These are phyloP conservation scores for Saccharomycopsis sp. DNA, from an alignment of 805 yeast species.

Conservation along the genomic window DNA sequence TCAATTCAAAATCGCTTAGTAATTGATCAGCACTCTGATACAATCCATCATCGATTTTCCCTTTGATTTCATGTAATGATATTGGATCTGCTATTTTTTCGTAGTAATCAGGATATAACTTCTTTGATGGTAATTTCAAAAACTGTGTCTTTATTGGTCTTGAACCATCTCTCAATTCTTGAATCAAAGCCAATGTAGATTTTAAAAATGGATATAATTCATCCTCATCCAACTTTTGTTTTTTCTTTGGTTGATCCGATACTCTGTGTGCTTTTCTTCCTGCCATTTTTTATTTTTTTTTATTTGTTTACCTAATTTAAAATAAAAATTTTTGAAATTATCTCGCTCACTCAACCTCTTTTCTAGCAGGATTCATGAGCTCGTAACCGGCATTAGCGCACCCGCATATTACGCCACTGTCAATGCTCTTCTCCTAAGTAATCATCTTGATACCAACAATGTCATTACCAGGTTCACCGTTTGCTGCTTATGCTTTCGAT, in stretches of 20 bases:
- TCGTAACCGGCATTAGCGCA: no score
- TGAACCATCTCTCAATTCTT: slow-evolving; percentile 17
- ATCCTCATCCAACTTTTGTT: not conserved
- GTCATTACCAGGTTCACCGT: slow-evolving; percentile 24
- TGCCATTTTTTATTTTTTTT: slow-evolving; percentile 8
- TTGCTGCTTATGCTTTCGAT: slow-evolving; percentile 37
- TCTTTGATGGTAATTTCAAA: slow-evolving; percentile 63
- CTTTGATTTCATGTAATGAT: slow-evolving; percentile 59
- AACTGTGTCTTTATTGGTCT: slow-evolving; percentile 38
- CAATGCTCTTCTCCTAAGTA: no score
- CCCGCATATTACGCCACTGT: no score
- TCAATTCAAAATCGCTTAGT: slow-evolving; percentile 52
- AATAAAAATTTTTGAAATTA: no score
- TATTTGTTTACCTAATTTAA: not conserved
- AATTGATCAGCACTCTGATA: slow-evolving; percentile 36
- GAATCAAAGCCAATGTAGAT: slow-evolving; percentile 13
- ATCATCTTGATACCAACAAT: not conserved
- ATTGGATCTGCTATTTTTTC: slow-evolving; percentile 57
- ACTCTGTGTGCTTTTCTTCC: slow-evolving; percentile 11
- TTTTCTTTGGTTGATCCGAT: slow-evolving; percentile 7
- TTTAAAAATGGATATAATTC: slow-evolving; percentile 10
- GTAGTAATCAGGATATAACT: slow-evolving; percentile 76
- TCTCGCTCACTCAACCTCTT: no score
- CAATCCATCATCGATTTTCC: slow-evolving; percentile 34
- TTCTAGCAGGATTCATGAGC: no score